Percentiles rank a stretch among this genome's conserved stretches.
Conservation (phyloP, 139 green algal genomes). For the Helicosporidium sp. region DNA sequence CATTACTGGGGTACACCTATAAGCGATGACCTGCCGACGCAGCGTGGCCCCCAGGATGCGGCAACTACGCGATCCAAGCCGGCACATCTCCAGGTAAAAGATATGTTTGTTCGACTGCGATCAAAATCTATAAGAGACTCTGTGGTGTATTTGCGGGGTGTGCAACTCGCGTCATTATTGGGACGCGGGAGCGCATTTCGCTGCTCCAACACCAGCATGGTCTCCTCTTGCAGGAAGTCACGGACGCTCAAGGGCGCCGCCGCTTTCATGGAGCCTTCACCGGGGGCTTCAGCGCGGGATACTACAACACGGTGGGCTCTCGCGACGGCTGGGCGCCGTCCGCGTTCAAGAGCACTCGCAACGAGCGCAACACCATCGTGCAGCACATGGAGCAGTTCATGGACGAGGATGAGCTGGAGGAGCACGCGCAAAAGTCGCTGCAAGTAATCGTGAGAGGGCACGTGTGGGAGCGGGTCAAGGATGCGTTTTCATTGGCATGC, state of each 20-base stretch:
- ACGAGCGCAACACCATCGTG: slow-evolving; percentile 16
- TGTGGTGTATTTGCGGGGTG: background rate
- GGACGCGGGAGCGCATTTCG: no score
- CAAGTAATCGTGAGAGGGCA: background rate
- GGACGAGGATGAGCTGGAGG: slow-evolving; percentile 81
- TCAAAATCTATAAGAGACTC: background rate
- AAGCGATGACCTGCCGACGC: no score
- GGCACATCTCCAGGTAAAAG: no score
- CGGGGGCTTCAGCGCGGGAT: slow-evolving; percentile 76
- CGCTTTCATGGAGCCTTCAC: slow-evolving; percentile 91
- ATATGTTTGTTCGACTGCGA: background rate
- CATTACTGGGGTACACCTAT: no score
- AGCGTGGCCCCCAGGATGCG: no score
- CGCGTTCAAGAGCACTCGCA: slow-evolving; percentile 48
- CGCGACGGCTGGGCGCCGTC: slow-evolving; percentile 61
- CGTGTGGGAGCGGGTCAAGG: background rate
- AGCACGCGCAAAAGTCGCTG: slow-evolving; percentile 15
- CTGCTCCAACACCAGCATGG: no score
- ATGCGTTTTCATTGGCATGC: background rate
- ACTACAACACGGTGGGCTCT: slow-evolving; percentile 82
- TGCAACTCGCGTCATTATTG: background rate
- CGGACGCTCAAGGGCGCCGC: slow-evolving; percentile 53
- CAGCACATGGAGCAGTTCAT: slow-evolving; percentile 73
- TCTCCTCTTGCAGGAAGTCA: slow-evolving; percentile 57
- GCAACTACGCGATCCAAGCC: no score